Conservation (phyloP, 1,284 basidiomycete genomes). For the Ustilago sp. region DNA sequence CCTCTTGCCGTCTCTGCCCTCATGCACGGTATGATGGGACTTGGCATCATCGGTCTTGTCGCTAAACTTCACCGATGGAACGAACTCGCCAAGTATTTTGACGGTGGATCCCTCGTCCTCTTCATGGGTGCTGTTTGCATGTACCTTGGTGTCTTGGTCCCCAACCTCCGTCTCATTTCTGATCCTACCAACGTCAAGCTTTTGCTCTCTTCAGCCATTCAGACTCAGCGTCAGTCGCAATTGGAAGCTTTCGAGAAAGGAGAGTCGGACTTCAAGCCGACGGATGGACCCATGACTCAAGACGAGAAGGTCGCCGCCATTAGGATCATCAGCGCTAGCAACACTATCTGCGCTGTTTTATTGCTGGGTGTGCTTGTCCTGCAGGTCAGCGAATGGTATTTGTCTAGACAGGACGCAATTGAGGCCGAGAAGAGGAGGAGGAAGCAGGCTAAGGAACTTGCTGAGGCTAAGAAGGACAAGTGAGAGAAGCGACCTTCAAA, state of each 20-base stretch:
- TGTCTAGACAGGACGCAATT: constrained; percentile 49
- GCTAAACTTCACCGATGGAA: constrained; percentile 68
- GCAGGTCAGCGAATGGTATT: constrained; percentile 62
- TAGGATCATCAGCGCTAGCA: constrained; percentile 62
- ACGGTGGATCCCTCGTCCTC: constrained; percentile 61
- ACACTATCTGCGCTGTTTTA: constrained; percentile 60
- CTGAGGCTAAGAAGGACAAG: constrained; percentile 46
- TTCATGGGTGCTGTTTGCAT: constrained; percentile 65
- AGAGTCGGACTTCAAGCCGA: constrained; percentile 27
- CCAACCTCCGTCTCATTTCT: constrained; percentile 63
- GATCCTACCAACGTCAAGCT: constrained; percentile 60
- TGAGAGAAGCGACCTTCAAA: not conserved
- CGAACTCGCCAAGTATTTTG: constrained; percentile 68
- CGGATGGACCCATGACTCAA: constrained; percentile 47
- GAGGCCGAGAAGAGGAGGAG: constrained; percentile 43
- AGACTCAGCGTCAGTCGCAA: constrained; percentile 51
- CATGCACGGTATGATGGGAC: constrained; percentile 64
- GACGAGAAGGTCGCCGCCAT: constrained; percentile 58
- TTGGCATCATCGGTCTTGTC: constrained; percentile 63
- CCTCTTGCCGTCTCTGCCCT: constrained; percentile 62
- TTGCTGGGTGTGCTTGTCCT: constrained; percentile 63
- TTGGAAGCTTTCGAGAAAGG: constrained; percentile 45
- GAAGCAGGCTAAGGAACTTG: constrained; percentile 32
- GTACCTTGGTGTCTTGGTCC: constrained; percentile 62
- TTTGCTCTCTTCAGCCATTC: constrained; percentile 49